These are phyloP conservation scores for Fraxinus velutina DNA, from an alignment of 305 asterid genomes.

Conservation along the genomic window DNA sequence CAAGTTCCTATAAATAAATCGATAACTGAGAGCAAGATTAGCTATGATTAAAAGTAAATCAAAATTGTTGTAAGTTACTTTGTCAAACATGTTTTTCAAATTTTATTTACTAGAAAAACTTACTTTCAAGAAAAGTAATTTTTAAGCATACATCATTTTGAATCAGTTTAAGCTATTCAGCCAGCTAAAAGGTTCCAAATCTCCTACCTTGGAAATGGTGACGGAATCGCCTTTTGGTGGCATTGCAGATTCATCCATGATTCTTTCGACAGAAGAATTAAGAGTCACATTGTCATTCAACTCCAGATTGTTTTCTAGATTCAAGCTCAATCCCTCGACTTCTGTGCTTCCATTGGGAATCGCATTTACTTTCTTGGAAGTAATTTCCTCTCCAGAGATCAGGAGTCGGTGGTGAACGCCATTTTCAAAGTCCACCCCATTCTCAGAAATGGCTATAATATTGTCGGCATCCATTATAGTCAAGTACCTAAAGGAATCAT, in stretches of 20 bases:
- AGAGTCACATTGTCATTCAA: background rate
- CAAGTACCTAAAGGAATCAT: background rate
- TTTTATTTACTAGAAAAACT: background rate
- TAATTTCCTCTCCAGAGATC: background rate
- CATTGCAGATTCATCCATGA: conserved; percentile 28
- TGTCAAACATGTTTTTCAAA: background rate
- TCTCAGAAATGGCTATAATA: background rate
- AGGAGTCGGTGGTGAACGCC: background rate
- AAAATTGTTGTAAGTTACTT: background rate
- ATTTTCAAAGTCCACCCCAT: background rate
- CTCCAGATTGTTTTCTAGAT: background rate
- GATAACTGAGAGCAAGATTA: background rate
- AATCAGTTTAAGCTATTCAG: conserved; percentile 9
- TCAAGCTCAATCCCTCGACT: background rate
- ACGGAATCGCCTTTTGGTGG: conserved; percentile 38
- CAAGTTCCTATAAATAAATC: conserved; percentile 41
- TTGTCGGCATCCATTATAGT: background rate
- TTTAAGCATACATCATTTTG: background rate
- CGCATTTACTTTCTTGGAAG: background rate
- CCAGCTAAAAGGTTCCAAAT: conserved; percentile 6
- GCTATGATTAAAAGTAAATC: background rate
- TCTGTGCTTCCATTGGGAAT: background rate
- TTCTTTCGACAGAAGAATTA: conserved; percentile 6
- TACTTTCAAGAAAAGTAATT: background rate
- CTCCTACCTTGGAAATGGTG: conserved; percentile 45